These are phyloP conservation scores for Xylariaceae sp. DNA, from an alignment of 2,329 filamentous ascomycete genomes.

Conservation along the genomic window DNA sequence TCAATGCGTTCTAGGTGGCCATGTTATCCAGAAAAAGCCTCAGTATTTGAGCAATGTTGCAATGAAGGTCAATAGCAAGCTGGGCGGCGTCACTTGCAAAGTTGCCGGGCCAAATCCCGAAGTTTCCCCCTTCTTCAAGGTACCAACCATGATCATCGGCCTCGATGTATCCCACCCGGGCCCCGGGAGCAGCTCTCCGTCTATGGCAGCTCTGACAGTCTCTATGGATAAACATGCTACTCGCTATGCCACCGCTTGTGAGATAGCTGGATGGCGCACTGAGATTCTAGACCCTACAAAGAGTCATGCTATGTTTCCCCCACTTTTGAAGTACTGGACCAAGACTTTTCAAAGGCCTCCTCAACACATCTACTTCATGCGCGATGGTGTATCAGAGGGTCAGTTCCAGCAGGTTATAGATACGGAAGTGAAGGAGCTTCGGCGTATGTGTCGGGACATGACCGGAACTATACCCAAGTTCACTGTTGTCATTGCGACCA, in stretches of 20 bases:
- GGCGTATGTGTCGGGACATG: slow-evolving; percentile 54
- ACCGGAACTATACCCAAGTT: slow-evolving; percentile 60
- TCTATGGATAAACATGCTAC: slow-evolving; percentile 72
- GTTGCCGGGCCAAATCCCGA: slow-evolving; percentile 40
- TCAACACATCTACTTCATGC: slow-evolving; percentile 87
- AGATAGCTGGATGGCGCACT: slow-evolving; percentile 80
- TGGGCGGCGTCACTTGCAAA: slow-evolving; percentile 76
- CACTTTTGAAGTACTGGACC: slow-evolving; percentile 68
- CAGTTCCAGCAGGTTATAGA: slow-evolving; percentile 81
- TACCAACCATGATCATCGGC: slow-evolving; percentile 81
- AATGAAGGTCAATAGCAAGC: slow-evolving; percentile 97
- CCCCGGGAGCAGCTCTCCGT: slow-evolving; percentile 67
- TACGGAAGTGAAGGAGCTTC: slow-evolving; percentile 75
- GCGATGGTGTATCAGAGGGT: slow-evolving; percentile 88
- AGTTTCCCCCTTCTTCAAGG: slow-evolving; percentile 45
- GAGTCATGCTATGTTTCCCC: slow-evolving; percentile 65
- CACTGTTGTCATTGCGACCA: slow-evolving; percentile 85
- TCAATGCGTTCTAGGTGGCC: slow-evolving; percentile 74
- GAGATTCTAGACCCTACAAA: slow-evolving; percentile 77
- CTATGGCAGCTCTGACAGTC: slow-evolving; percentile 85
- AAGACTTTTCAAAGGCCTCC: slow-evolving; percentile 51
- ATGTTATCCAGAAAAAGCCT: slow-evolving; percentile 68
- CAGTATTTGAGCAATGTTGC: slow-evolving; percentile 94
- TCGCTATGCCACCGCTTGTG: slow-evolving; percentile 76
- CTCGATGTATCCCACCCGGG: slow-evolving; percentile 87